Evolutionary conservation across 2,329 filamentous ascomycete genomes (phyloP).

Genomic region (Parastagonospora nodorum): DNA sequence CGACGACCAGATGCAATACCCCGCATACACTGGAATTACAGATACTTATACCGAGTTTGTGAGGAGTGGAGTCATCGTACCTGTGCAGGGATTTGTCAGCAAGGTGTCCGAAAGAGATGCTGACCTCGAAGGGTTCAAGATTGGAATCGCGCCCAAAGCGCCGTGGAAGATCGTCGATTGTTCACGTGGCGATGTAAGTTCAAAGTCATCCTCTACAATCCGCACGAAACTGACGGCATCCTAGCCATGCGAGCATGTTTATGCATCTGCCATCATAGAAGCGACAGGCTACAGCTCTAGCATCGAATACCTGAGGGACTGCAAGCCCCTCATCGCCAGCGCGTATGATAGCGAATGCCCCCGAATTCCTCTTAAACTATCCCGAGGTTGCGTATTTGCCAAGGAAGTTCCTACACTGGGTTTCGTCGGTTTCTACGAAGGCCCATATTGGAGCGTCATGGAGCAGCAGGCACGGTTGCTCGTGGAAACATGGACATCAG

Average conservation of each 20-base stretch:
- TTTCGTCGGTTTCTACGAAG: slow-evolving; percentile 83
- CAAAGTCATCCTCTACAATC: slow-evolving; percentile 6
- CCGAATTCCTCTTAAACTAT: slow-evolving; percentile 62
- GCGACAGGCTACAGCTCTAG: slow-evolving; percentile 75
- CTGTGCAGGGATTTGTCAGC: slow-evolving; percentile 44
- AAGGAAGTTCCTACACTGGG: slow-evolving; percentile 67
- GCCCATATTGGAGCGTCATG: slow-evolving; percentile 85
- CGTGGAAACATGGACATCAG: slow-evolving; percentile 61
- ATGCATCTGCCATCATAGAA: slow-evolving; percentile 64
- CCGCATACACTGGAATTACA: slow-evolving; percentile 70
- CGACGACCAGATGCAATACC: slow-evolving; percentile 54
- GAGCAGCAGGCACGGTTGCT: slow-evolving; percentile 81
- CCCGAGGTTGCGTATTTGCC: slow-evolving; percentile 69
- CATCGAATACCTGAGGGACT: slow-evolving; percentile 66
- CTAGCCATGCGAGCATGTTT: slow-evolving; percentile 12
- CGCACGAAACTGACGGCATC: background rate
- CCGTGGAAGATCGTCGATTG: slow-evolving; percentile 14
- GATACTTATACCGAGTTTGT: slow-evolving; percentile 77
- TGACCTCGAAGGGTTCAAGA: slow-evolving; percentile 1
- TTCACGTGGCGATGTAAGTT: slow-evolving; percentile 7
- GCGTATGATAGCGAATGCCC: slow-evolving; percentile 60
- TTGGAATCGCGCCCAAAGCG: slow-evolving; percentile 13
- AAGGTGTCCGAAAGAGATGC: slow-evolving; percentile 16
- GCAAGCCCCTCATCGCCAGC: slow-evolving; percentile 58
- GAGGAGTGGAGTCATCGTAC: slow-evolving; percentile 60